Evolutionary conservation across 1,284 basidiomycete genomes (phyloP).

Genomic region (Sparassis latifolia): DNA sequence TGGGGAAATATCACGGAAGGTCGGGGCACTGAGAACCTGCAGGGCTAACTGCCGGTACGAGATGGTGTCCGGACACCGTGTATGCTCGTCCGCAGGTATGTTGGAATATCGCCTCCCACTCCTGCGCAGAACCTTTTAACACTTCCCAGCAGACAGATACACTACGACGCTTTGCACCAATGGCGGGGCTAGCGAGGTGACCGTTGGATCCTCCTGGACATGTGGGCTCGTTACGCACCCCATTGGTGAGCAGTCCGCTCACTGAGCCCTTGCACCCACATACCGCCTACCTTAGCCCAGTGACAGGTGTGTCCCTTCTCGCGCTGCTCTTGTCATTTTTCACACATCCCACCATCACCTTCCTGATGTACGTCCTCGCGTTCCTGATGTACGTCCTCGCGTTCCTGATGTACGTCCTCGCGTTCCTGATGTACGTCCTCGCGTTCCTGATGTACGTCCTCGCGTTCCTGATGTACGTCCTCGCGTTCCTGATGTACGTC

Average conservation of each 20-base stretch:
- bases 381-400: no score
- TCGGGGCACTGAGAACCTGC: no score
- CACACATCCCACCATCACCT: conserved; percentile 49
- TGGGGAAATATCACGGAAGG: no score
- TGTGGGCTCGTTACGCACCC: conserved; percentile 68
- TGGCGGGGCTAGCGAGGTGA: conserved; percentile 28
- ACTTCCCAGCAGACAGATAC: conserved; percentile 53
- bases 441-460: no score
- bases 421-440: no score
- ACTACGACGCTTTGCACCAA: conserved; percentile 33
- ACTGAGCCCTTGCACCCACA: conserved; percentile 1
- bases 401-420: no score
- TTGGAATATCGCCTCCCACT: neutral
- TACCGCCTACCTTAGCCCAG: conserved; percentile 31
- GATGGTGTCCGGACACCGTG: conserved; percentile 34
- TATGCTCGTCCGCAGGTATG: conserved; percentile 38
- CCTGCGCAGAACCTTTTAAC: conserved; percentile 3
- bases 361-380: no score
- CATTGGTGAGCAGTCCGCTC: conserved; percentile 44
- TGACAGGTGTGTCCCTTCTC: conserved; percentile 54
- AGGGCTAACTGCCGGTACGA: conserved; percentile 55
- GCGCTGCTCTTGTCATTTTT: conserved; percentile 60
- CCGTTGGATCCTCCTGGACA: conserved; percentile 57
- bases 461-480: no score
- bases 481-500: no score